These are phyloP conservation scores for Macrophomina pseudophaseolina DNA, from an alignment of 2,329 filamentous ascomycete genomes.

Conservation along the genomic window DNA sequence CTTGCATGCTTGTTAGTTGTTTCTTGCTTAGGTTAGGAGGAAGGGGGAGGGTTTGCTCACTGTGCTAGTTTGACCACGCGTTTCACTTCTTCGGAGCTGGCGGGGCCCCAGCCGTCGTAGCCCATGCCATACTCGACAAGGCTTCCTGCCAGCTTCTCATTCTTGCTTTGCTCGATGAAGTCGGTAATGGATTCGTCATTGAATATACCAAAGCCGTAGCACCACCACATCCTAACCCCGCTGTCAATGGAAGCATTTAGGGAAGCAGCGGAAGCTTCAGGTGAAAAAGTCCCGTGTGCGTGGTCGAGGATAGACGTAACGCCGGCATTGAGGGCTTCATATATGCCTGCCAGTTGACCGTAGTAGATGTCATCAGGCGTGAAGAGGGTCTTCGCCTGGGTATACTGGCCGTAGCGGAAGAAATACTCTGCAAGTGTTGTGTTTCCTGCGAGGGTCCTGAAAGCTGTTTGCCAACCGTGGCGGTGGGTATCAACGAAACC, in stretches of 20 bases:
- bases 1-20: not conserved
- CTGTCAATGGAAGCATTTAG: slow-evolving; percentile 55
- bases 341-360: slow-evolving; percentile 45
- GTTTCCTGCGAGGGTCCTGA: slow-evolving; percentile 59
- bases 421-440: slow-evolving; percentile 40
- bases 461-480: slow-evolving; percentile 56
- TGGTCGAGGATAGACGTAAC: slow-evolving; percentile 60
- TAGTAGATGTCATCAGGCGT: slow-evolving; percentile 34
- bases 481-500: slow-evolving; percentile 64
- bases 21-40: not conserved
- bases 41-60: not conserved
- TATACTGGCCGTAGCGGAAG: slow-evolving; percentile 21
- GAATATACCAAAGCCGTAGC: slow-evolving; percentile 42
- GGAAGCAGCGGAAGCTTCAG: slow-evolving; percentile 50
- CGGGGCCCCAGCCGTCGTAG: too few relatives aligned
- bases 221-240: slow-evolving; percentile 54
- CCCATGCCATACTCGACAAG: not conserved
- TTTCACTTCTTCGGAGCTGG: too few relatives aligned
- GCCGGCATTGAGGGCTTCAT: slow-evolving; percentile 58
- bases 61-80: not conserved
- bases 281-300: slow-evolving; percentile 55
- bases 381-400: slow-evolving; percentile 20
- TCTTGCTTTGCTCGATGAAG: not conserved
- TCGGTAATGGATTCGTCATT: slow-evolving; percentile 13
- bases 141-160: not conserved